Base-by-base conservation (phyloP, 2,329 filamentous ascomycete species). In the Aspergillus tamarii region DNA sequence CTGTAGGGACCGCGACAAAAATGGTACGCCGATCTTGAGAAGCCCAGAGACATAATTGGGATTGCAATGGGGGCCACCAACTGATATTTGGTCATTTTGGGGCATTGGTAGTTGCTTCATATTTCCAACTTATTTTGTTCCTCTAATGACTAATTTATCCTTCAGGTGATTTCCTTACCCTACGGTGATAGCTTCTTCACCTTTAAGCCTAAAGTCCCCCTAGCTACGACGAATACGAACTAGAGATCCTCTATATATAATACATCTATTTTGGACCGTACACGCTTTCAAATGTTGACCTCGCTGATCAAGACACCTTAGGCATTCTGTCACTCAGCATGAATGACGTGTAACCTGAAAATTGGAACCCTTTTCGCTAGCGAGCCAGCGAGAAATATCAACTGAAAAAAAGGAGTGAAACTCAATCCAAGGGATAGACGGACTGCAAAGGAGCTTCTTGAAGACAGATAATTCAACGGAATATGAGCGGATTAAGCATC, bases 1-100 rank as follows among this genome's bases (percentile, higher is more conserved):
- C 57, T 65, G 64, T 14, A 26, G 52, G 48, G 30, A 65, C 32
- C 57, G 59, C 3, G 63, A 65, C 58, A 43, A 45, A 30, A 69
- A 68, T 52, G 67, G 66, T 4, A 68, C 68, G 26, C 64, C 61
- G 23, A 66, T 67, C n/a, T 70, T 65, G 57, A 59, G 67, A 46
- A 67, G 62, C 48, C 68, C 66, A 1, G 65, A 69, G 55, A 65
- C 60, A 23, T 61, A 67, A n/a, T 39, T 70, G 19, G 55, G 62
- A 39, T 56, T 68, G 54, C 43, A 59, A 64, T 69, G 64, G 63
- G 66, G 64, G 8, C 64, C 66, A 54, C 19, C 67, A 5, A 64
- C 64, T 58, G 64, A 69, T 55, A 68, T 66, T 41, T 68, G 64
- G 65, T 66, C 66, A 28, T 69, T 12, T 66, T 59, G 66, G 66